Conservation (phyloP, 345 rosid species). For the Lenwebbia sp. region DNA sequence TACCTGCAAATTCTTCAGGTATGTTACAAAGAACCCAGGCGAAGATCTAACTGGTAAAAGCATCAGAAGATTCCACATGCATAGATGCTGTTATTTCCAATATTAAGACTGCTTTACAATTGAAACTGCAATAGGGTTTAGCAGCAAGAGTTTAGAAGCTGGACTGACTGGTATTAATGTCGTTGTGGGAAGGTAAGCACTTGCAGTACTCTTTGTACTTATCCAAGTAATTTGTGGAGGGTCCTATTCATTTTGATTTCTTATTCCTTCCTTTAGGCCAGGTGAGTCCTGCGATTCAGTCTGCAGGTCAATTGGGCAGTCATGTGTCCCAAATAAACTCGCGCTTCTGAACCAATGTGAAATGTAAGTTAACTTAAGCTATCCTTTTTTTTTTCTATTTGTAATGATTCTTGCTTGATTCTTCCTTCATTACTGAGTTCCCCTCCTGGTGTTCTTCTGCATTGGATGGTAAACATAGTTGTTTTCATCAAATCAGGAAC, state of each 20-base stretch:
- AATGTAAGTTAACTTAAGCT: slow-evolving; percentile 28
- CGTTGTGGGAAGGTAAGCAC: slow-evolving; percentile 56
- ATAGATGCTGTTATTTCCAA: not conserved
- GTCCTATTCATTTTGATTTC: not conserved
- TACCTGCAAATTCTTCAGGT: slow-evolving; percentile 72
- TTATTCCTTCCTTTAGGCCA: slow-evolving; percentile 36
- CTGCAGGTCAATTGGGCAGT: slow-evolving; percentile 73
- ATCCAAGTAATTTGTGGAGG: not conserved
- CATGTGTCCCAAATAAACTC: slow-evolving; percentile 84
- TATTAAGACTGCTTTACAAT: not conserved
- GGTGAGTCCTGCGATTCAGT: slow-evolving; percentile 82
- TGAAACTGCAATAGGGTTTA: slow-evolving; percentile 18
- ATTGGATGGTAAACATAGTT: not conserved
- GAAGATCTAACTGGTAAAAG: not conserved
- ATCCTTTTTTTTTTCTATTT: not conserved
- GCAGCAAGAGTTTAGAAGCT: slow-evolving; percentile 41
- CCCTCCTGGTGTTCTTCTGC: not conserved
- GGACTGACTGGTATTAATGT: slow-evolving; percentile 73
- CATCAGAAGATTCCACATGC: not conserved
- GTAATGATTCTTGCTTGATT: not conserved
- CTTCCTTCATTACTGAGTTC: not conserved
- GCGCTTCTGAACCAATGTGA: slow-evolving; percentile 79
- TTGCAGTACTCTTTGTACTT: not conserved
- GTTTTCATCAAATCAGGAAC: not conserved
- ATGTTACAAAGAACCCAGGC: not conserved